Evolutionary conservation across 768 basidiomycete species (phyloP).

Genomic region (Termitomyces eurrhizus): DNA sequence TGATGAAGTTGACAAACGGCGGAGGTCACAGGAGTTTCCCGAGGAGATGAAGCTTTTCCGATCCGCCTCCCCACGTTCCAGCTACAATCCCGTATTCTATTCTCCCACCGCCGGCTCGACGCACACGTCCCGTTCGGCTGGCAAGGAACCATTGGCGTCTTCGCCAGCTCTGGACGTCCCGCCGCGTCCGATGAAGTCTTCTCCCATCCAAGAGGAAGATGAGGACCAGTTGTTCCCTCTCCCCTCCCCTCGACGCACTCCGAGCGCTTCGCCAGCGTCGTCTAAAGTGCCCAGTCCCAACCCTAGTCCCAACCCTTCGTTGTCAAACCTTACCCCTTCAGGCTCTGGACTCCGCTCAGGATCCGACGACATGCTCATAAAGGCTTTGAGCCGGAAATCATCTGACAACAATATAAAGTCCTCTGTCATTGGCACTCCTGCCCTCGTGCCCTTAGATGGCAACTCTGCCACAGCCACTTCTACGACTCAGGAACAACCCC

Average conservation of each 20-base stretch:
- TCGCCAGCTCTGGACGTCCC: conserved; percentile 12
- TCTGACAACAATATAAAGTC: background rate
- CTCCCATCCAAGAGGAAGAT: conserved; percentile 50
- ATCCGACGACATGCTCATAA: conserved; percentile 13
- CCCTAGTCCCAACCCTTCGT: conserved; percentile 15
- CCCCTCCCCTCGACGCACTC: conserved; percentile 55
- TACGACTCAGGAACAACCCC: background rate
- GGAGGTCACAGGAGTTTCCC: conserved; percentile 39
- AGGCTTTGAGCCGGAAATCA: conserved; percentile 15
- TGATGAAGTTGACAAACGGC: conserved; percentile 62
- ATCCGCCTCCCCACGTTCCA: conserved; percentile 10
- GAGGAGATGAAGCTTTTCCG: conserved; percentile 16
- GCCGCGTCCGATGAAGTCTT: conserved; percentile 21
- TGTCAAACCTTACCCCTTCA: conserved; percentile 10
- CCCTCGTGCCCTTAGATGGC: background rate
- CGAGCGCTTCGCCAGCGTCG: conserved; percentile 32
- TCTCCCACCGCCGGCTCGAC: conserved; percentile 14
- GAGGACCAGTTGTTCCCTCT: conserved; percentile 56
- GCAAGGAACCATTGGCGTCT: conserved; percentile 8
- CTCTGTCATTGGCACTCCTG: background rate
- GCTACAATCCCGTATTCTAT: conserved; percentile 11
- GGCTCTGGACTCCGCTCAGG: conserved; percentile 5
- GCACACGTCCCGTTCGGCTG: conserved; percentile 2
- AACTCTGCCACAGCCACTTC: background rate
- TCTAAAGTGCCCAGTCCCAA: conserved; percentile 19